These are phyloP conservation scores for Salvia rosmarinus DNA, from an alignment of 257 asterid species.

Conservation along the genomic window DNA sequence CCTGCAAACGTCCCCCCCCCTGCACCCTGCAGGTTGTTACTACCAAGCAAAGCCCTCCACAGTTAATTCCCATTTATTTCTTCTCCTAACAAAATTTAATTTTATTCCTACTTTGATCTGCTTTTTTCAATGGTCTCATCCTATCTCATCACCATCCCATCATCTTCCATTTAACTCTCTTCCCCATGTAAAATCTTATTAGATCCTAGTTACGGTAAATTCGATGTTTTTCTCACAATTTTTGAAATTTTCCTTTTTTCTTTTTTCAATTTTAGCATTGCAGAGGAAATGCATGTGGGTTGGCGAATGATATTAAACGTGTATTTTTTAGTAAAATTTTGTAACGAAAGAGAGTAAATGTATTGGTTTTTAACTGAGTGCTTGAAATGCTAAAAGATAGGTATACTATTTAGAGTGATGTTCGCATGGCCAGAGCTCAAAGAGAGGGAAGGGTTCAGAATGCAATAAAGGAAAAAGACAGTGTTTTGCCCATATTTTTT, in stretches of 20 bases:
- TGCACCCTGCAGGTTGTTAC: slow-evolving; percentile 23
- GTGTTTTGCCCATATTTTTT: slow-evolving; percentile 39
- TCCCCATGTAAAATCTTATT: slow-evolving; percentile 25
- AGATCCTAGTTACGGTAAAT: slow-evolving; percentile 25
- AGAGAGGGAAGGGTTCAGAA: slow-evolving; percentile 37
- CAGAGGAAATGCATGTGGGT: no score
- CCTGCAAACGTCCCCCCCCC: slow-evolving; percentile 21
- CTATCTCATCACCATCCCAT: slow-evolving; percentile 51
- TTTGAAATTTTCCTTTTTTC: neutral
- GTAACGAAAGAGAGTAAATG: no score
- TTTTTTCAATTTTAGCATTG: neutral
- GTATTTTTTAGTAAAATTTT: no score
- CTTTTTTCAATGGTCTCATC: slow-evolving; percentile 25
- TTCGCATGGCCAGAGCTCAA: neutral
- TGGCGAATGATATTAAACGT: no score
- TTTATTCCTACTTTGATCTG: slow-evolving; percentile 32
- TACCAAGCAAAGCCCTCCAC: slow-evolving; percentile 36
- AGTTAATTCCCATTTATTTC: slow-evolving; percentile 38
- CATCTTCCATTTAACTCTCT: slow-evolving; percentile 37
- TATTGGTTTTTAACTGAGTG: neutral
- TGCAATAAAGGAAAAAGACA: slow-evolving; percentile 44
- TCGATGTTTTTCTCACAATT: neutral
- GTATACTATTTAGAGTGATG: neutral
- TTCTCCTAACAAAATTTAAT: slow-evolving; percentile 45
- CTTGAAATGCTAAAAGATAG: neutral